Evolutionary conservation across 441 rosid species (phyloP), one percentile per base, ranked within the genome.

Genomic region (Erodium trifolium): DNA sequence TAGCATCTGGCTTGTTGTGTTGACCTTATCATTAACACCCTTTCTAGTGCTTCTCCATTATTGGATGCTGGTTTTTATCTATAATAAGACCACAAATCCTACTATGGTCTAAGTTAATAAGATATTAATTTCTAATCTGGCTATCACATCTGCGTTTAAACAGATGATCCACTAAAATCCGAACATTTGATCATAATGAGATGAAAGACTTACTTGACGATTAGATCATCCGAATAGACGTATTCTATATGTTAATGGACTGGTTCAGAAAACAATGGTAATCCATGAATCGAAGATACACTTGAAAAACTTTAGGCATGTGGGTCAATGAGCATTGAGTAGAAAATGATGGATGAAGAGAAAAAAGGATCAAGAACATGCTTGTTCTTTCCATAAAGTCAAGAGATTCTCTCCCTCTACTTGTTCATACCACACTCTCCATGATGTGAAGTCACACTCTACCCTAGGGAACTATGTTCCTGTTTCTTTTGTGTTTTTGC

Each of bases 311-410:
- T 41, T 41, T 41, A 7, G 19, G 60, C 18, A 17, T 55, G 62
- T 55, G 62, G 62, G 27, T 55, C 62, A 55, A 16, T 55, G 47
- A 6, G 47, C 11, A 41, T 41, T 41, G 62, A 16, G 5, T 17
- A 55, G 62, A 55, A 55, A 55, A 55, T 55, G 62, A 55, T 14
- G n/a, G 62, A 55, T 55, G 62, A 1, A 55, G 62, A 55, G 27
- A 16, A 16, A 55, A 55, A 55, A 17, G 5, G 59, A 53, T 14
- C 8, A 55, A 16, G 23, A 55, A 34, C 9, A 55, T 55, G 62
- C 62, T 16, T 55, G 23, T 16, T 51, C 55, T 47, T 47, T 47
- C 14, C 55, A 47, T 4, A 41, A 41, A 41, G 47, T 41, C 47
- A 41, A 41, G 9, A 41, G 47, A 41, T 41, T 41, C 47, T 41